These are phyloP conservation scores for Noccaea bulbosa DNA, from an alignment of 345 rosid genomes.

Conservation along the genomic window DNA sequence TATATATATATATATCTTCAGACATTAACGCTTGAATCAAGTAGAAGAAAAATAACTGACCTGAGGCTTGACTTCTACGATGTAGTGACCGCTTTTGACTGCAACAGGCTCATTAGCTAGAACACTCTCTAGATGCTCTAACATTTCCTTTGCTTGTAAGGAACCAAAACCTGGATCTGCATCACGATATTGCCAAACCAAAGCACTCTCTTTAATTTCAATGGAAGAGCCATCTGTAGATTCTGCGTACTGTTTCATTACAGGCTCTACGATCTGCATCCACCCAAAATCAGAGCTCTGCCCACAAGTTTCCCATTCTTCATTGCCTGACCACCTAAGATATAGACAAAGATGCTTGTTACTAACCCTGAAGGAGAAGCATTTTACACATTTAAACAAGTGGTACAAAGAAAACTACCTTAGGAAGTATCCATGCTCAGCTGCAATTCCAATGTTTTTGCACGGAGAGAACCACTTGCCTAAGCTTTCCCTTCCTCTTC, in stretches of 20 bases:
- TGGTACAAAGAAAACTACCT: conserved; percentile 23
- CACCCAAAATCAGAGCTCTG: conserved; percentile 48
- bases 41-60: conserved; percentile 28
- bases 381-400: conserved; percentile 1
- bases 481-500: conserved; percentile 52
- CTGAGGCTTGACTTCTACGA: conserved; percentile 51
- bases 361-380: neutral
- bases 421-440: conserved; percentile 50
- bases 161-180: conserved; percentile 52
- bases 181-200: conserved; percentile 51
- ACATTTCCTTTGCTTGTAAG: conserved; percentile 49
- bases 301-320: conserved; percentile 53
- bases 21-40: neutral
- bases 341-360: neutral
- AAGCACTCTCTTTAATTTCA: conserved; percentile 48
- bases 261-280: conserved; percentile 52
- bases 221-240: conserved; percentile 49
- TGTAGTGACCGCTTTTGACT: conserved; percentile 50
- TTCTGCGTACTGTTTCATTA: conserved; percentile 49
- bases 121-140: conserved; percentile 49
- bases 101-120: conserved; percentile 51
- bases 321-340: conserved; percentile 45
- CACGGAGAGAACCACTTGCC: conserved; percentile 47
- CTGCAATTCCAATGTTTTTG: conserved; percentile 47
- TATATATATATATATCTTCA: neutral